Base-by-base conservation (phyloP, 2,329 filamentous ascomycete species). In the Hymenoscyphus albidus region DNA sequence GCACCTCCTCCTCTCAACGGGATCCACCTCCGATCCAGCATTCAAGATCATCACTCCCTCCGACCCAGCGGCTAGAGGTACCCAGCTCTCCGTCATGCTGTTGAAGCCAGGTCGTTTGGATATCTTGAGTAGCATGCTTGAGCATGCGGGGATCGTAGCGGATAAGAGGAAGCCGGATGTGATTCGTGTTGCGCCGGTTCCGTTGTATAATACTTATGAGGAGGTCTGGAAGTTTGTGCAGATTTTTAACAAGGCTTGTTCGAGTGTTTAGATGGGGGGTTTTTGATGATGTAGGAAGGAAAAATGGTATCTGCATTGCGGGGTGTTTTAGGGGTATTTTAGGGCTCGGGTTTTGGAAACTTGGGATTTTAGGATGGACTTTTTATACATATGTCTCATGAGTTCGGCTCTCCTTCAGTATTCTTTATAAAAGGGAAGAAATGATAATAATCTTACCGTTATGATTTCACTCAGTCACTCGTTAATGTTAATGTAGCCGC, bases 111-210 rank as follows among this genome's bases (percentile, higher is more conserved):
- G 89, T 0, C 73, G 95, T 61, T 77, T 96, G 63, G 91, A 94
- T n/a, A 74, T 74, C 6, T 85, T 96, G 2, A 82, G 86, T 65
- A 78, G 80, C 55, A 82, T 81, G 35, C 76, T 97, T 35, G 85
- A 91, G 70, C 82, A 85, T 13, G 83, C 85, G 1, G 90, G 89
- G 0, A 87, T 95, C 2, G 84, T 96, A 0, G 87, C 91, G 44
- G 93, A 97, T 74, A 90, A 95, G 81, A 82, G 93, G 65, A 91
- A 91, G 76, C 93, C 93, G 1, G 88, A 93, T 74, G 93, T 97
- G 16, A 88, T 97, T 60, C 82, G 93, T 1, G 87, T 96, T 1
- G 92, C 93, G 1, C 93, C 93, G 1, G 89, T 90, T 54, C 92
- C 93, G 9, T 76, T 97, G 69, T 97, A 96, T 77, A 94, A 94